A percentile compares a stretch with the other conserved stretches of the same genome.
phyloP scores from a whole-genome alignment of 176 grass and related monocot genomes.

The Luzula sylvatica region DNA sequence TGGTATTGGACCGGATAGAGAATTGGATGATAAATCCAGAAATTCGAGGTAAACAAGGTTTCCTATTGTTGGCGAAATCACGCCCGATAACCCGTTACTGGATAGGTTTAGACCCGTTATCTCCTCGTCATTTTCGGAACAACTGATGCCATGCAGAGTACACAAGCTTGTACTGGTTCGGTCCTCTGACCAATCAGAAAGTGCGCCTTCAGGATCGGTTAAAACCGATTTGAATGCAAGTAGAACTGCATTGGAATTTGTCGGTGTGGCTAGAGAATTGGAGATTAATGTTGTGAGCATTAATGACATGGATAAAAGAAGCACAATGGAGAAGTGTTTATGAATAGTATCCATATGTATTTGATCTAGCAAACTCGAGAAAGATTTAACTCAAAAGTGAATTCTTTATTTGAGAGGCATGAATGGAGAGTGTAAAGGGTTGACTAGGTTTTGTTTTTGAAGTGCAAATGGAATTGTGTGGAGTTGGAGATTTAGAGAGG shows the following conservation, averaged over 20 bases:
- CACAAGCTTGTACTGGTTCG: conserved; percentile 30
- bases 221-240: conserved; percentile 52
- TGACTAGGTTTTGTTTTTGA: too few relatives aligned
- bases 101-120: conserved; percentile 71
- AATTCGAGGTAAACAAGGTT: conserved; percentile 39
- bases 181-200: conserved; percentile 48
- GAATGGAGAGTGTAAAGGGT: too few relatives aligned
- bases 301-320: not conserved
- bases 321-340: too few relatives aligned
- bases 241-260: conserved; percentile 22
- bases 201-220: conserved; percentile 33
- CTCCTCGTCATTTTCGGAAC: conserved; percentile 19
- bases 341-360: too few relatives aligned
- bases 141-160: conserved; percentile 58
- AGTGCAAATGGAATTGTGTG: too few relatives aligned
- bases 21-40: conserved; percentile 81
- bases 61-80: conserved; percentile 41
- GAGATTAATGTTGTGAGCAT: not conserved
- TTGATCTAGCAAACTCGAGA: too few relatives aligned
- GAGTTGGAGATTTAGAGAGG: too few relatives aligned
- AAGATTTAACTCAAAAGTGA: too few relatives aligned
- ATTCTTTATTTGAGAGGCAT: too few relatives aligned
- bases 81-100: conserved; percentile 36
- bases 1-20: conserved; percentile 53
- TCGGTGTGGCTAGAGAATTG: conserved; percentile 10